These are phyloP conservation scores for Diatrype stigma DNA, from an alignment of 2,329 filamentous ascomycete genomes.

Conservation along the genomic window DNA sequence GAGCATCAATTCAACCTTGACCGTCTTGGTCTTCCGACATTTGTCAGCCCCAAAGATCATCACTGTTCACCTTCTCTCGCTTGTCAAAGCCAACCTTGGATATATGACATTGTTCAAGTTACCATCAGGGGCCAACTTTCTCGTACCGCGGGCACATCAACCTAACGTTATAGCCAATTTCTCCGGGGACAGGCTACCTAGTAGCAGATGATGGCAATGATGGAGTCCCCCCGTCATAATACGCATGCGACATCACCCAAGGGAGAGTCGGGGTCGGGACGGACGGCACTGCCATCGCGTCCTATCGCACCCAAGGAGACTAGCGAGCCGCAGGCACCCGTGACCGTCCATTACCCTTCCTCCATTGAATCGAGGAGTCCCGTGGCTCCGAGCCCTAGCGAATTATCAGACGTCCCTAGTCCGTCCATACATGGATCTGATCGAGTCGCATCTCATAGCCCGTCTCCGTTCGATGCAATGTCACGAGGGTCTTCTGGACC, in stretches of 20 bases:
- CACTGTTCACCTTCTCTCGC: background rate
- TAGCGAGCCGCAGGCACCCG: slow-evolving; percentile 17
- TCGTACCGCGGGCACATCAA: background rate
- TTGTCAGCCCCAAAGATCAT: background rate
- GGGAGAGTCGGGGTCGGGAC: slow-evolving; percentile 18
- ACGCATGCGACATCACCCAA: slow-evolving; percentile 15
- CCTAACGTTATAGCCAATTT: slow-evolving; percentile 2
- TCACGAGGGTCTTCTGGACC: slow-evolving; percentile 14
- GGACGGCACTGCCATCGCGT: slow-evolving; percentile 26
- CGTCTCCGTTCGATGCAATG: slow-evolving; percentile 24
- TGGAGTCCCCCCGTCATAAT: slow-evolving; percentile 18
- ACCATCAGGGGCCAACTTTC: background rate
- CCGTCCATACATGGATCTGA: slow-evolving; percentile 26
- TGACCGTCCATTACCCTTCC: slow-evolving; percentile 13
- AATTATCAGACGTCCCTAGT: slow-evolving; percentile 22
- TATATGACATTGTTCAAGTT: background rate
- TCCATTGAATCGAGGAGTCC: slow-evolving; percentile 22
- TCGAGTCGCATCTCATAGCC: slow-evolving; percentile 25
- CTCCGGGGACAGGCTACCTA: slow-evolving; percentile 2
- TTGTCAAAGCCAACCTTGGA: background rate
- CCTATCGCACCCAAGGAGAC: slow-evolving; percentile 22
- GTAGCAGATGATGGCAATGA: slow-evolving; percentile 15
- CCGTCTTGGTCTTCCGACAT: background rate
- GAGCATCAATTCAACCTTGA: background rate
- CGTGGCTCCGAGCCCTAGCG: slow-evolving; percentile 19